Percentiles rank a stretch among this genome's conserved stretches.
phyloP scores from a whole-genome alignment of 768 basidiomycete genomes.

The Epithele typhae region DNA sequence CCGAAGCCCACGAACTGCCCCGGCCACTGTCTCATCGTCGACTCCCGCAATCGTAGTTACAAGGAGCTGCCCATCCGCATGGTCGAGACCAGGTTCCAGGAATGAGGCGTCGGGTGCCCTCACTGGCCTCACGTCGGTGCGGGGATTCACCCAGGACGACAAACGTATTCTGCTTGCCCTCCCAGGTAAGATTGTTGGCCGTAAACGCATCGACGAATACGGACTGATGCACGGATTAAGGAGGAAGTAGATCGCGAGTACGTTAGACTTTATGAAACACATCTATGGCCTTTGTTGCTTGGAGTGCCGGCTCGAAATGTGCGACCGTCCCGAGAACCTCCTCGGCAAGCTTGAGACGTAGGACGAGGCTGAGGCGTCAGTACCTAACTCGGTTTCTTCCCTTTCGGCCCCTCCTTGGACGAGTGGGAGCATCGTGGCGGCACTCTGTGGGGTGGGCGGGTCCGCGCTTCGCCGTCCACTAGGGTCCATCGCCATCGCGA shows the following conservation, averaged over 20 bases:
- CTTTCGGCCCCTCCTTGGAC: no score
- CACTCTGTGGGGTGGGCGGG: no score
- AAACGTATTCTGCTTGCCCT: conserved; percentile 98
- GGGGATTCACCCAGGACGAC: conserved; percentile 96
- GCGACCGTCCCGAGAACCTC: conserved; percentile 93
- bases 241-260: conserved; percentile 76
- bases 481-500: no score
- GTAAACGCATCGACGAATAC: background rate
- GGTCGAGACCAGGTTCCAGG: conserved; percentile 95
- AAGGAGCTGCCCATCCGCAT: conserved; percentile 94
- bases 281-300: conserved; percentile 95
- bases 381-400: conserved; percentile 11
- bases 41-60: conserved; percentile 89
- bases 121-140: conserved; percentile 88
- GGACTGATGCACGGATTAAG: conserved; percentile 52
- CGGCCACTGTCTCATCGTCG: conserved; percentile 94
- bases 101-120: conserved; percentile 96
- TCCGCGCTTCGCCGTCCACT: no score
- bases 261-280: conserved; percentile 95
- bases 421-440: no score
- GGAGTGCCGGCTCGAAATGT: conserved; percentile 89
- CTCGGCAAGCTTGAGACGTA: conserved; percentile 88
- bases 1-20: conserved; percentile 99
- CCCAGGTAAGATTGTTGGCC: conserved; percentile 57
- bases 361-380: conserved; percentile 85